Percentiles rank a stretch among this genome's conserved stretches.
Evolutionary conservation across 2,329 filamentous ascomycete genomes (phyloP).

Genomic region (Colletotrichum tabaci): DNA sequence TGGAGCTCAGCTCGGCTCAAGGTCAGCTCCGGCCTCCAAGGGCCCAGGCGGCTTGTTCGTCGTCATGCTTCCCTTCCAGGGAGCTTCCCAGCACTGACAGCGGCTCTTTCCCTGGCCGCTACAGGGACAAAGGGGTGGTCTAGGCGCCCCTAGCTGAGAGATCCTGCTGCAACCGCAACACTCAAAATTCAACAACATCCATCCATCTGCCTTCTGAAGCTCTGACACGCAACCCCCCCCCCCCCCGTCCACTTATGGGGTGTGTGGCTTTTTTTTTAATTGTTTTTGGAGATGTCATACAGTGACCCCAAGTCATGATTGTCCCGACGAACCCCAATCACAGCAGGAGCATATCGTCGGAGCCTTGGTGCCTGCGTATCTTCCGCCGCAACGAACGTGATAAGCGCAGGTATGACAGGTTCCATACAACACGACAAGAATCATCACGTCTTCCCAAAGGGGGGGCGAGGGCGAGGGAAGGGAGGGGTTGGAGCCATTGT

Average conservation of each 20-base stretch:
- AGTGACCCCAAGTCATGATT: too few species aligned
- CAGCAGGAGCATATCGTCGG: not conserved
- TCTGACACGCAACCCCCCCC: too few species aligned
- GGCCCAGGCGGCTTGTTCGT: not conserved
- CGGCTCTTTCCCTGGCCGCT: slow-evolving; percentile 1
- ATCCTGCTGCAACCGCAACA: too few species aligned
- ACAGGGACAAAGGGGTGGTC: not conserved
- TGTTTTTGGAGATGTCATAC: too few species aligned
- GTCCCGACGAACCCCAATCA: too few species aligned
- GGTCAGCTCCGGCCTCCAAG: not conserved
- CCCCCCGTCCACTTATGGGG: too few species aligned
- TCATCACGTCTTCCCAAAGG: not conserved
- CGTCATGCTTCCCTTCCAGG: not conserved
- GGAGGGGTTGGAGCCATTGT: too few species aligned
- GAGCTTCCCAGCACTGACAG: slow-evolving; percentile 12
- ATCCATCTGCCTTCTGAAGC: too few species aligned
- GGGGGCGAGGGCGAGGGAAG: too few species aligned
- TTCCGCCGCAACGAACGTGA: not conserved
- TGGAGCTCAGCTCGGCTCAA: not conserved
- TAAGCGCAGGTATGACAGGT: not conserved
- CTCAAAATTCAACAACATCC: too few species aligned
- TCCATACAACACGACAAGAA: not conserved
- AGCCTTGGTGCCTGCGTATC: slow-evolving; percentile 4
- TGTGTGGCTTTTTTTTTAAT: too few species aligned
- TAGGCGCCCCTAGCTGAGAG: too few species aligned